A percentile compares a stretch with the other conserved stretches of the same genome.
Evolutionary conservation across 2,329 filamentous ascomycete genomes (phyloP).

Genomic region (Venturia effusa): DNA sequence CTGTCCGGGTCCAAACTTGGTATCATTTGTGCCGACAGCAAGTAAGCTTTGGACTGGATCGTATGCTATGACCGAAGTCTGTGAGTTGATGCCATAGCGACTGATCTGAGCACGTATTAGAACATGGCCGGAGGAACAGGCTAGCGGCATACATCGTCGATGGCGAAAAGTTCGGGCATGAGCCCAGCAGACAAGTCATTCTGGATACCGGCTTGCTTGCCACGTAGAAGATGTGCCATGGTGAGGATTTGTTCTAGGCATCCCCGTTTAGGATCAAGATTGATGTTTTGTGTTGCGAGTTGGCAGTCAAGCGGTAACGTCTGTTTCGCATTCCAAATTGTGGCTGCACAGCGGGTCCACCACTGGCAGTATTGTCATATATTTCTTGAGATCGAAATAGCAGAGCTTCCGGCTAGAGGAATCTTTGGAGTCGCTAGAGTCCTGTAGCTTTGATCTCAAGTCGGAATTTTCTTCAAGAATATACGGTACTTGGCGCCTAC

Average conservation of each 20-base stretch:
- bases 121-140: slow-evolving; percentile 14
- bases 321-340: neutral
- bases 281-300: neutral
- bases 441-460: too few species aligned
- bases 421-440: too few species aligned
- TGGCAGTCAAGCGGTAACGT: neutral
- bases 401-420: too few species aligned
- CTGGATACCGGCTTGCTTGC: slow-evolving; percentile 87
- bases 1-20: slow-evolving; percentile 72
- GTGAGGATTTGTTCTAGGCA: slow-evolving; percentile 11
- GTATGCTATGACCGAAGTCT: slow-evolving; percentile 70
- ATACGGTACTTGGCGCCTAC: too few species aligned
- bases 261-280: neutral
- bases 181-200: slow-evolving; percentile 81
- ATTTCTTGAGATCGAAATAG: too few species aligned
- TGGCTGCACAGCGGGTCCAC: neutral
- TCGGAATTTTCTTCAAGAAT: too few species aligned
- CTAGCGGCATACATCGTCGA: slow-evolving; percentile 56
- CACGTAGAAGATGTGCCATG: slow-evolving; percentile 82
- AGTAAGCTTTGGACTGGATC: slow-evolving; percentile 90
- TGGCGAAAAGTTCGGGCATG: slow-evolving; percentile 62
- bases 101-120: slow-evolving; percentile 38
- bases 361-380: too few species aligned
- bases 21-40: slow-evolving; percentile 82
- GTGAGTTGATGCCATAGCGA: slow-evolving; percentile 62